Conservation (phyloP, 805 yeast genomes). For the Huiozyma naganishii region DNA sequence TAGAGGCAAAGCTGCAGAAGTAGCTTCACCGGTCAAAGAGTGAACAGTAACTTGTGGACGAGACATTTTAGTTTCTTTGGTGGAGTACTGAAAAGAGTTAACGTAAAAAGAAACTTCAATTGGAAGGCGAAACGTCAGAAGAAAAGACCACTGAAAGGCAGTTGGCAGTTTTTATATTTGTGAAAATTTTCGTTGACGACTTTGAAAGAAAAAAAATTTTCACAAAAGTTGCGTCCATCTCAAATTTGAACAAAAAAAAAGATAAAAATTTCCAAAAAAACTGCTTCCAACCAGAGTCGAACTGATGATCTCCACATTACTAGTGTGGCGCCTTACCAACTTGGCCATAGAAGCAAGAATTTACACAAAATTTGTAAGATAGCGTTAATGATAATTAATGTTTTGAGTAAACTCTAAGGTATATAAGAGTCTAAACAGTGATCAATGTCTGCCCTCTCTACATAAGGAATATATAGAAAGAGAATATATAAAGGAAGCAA, state of each 20-base stretch:
- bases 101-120: background rate
- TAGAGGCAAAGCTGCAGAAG: constrained; percentile 75
- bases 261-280: constrained; percentile 12
- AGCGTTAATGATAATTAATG: too few relatives aligned
- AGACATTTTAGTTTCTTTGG: constrained; percentile 37
- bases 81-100: constrained; percentile 1
- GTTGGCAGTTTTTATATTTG: background rate
- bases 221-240: background rate
- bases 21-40: constrained; percentile 77
- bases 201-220: background rate
- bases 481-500: too few relatives aligned
- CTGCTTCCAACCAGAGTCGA: constrained; percentile 64
- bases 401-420: too few relatives aligned
- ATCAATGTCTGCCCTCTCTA: too few relatives aligned
- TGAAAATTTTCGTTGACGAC: background rate
- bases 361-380: too few relatives aligned
- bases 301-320: constrained; percentile 82
- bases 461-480: too few relatives aligned
- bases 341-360: constrained; percentile 43
- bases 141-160: background rate
- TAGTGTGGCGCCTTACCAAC: constrained; percentile 84
- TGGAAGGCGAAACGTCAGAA: background rate
- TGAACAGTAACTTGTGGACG: constrained; percentile 97
- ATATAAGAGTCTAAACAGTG: too few relatives aligned
- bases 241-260: background rate